Percentiles rank a stretch among this genome's conserved stretches.
Evolutionary conservation across 305 asterid species (phyloP).

Genomic region (Fraxinus albicans): DNA sequence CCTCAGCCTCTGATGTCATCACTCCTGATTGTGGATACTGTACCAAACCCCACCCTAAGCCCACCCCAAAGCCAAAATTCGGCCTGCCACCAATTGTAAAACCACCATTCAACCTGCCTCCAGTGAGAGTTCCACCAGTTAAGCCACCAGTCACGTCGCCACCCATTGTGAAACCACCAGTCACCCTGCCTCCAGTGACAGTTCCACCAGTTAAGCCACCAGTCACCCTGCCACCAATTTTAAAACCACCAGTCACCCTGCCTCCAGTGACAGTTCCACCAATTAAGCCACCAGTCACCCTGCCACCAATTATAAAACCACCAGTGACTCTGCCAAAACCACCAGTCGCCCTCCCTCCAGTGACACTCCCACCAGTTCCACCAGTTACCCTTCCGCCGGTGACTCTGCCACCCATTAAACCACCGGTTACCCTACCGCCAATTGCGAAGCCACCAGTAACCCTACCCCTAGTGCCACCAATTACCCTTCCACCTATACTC

Average conservation of each 20-base stretch:
- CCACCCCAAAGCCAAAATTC: constrained; percentile 21
- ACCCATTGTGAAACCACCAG: neutral
- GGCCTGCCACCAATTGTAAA: neutral
- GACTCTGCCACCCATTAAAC: neutral
- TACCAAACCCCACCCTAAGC: constrained; percentile 29
- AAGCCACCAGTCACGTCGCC: constrained; percentile 3
- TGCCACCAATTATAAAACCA: constrained; percentile 13
- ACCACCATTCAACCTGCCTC: constrained; percentile 20
- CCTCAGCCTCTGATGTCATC: constrained; percentile 35
- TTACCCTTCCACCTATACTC: constrained; percentile 20
- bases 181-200: neutral
- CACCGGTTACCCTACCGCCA: neutral
- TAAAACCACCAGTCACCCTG: constrained; percentile 24
- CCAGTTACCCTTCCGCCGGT: constrained; percentile 21
- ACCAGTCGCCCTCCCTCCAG: neutral
- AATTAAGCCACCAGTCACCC: neutral
- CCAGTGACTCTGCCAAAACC: constrained; percentile 18
- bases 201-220: constrained; percentile 26
- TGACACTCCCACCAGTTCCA: constrained; percentile 13
- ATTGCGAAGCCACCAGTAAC: neutral
- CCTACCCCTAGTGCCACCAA: constrained; percentile 5
- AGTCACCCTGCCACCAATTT: neutral
- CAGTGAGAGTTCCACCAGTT: neutral
- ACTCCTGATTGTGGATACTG: constrained; percentile 56
- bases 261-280: constrained; percentile 23